phyloP scores from a whole-genome alignment of 2,329 filamentous ascomycete genomes.

The Cadophora luteo-olivacea region DNA sequence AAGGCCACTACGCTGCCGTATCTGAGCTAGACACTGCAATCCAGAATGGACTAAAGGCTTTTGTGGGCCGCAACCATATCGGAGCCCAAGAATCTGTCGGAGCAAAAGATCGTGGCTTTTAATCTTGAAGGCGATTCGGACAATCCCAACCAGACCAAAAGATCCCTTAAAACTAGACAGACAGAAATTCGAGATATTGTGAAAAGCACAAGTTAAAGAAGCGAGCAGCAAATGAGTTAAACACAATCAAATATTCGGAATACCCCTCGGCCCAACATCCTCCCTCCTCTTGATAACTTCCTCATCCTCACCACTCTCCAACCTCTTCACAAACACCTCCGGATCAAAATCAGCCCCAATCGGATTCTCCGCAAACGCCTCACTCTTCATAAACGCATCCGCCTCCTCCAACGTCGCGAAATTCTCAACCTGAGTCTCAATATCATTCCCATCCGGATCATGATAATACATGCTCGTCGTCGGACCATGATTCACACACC shows the following conservation, averaged over 20 bases:
- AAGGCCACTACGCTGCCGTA: too few relatives aligned
- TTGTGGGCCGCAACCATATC: too few relatives aligned
- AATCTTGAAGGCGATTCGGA: too few relatives aligned
- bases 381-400: not conserved
- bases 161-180: too few relatives aligned
- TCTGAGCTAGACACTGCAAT: too few relatives aligned
- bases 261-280: conserved; percentile 5
- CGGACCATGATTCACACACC: conserved; percentile 21
- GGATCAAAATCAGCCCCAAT: conserved; percentile 22
- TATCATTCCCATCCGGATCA: conserved; percentile 22
- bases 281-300: conserved; percentile 11
- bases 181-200: too few relatives aligned
- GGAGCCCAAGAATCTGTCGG: too few relatives aligned
- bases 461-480: conserved; percentile 20
- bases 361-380: conserved; percentile 14
- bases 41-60: too few relatives aligned
- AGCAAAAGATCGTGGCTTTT: too few relatives aligned
- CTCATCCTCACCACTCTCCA: conserved; percentile 16
- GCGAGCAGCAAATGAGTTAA: too few relatives aligned
- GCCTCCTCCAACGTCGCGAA: conserved; percentile 12
- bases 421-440: conserved; percentile 22
- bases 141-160: too few relatives aligned
- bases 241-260: not conserved
- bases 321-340: conserved; percentile 16
- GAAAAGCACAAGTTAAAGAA: not conserved